phyloP scores from a whole-genome alignment of 306 rosid species.

The Medicago ruthenica region DNA sequence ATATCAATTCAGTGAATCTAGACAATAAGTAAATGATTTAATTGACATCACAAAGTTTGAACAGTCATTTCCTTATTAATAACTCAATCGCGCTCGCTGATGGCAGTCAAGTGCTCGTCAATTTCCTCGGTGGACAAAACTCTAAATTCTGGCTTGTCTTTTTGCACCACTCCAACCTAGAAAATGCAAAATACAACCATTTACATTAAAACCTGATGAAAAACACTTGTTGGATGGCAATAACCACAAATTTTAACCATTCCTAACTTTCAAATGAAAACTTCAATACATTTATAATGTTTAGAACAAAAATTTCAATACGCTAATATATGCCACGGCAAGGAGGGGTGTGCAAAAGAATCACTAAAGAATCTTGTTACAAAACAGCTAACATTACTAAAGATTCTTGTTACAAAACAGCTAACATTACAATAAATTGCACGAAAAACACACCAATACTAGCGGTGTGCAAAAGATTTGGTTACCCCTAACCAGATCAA shows the following conservation, averaged over 20 bases:
- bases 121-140: constrained; percentile 87
- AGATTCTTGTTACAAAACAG: neutral
- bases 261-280: constrained; percentile 12
- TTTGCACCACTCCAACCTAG: constrained; percentile 92
- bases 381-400: neutral
- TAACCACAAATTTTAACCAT: neutral
- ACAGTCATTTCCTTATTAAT: constrained; percentile 40
- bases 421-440: neutral
- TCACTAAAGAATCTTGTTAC: neutral
- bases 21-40: constrained; percentile 30
- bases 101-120: constrained; percentile 98
- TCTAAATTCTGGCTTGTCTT: constrained; percentile 78
- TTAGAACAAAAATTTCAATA: constrained; percentile 11
- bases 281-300: neutral
- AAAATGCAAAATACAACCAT: constrained; percentile 31
- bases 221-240: neutral
- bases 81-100: constrained; percentile 93
- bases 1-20: constrained; percentile 7
- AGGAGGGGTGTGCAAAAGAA: no score
- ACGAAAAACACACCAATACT: neutral
- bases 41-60: constrained; percentile 30
- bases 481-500: no score
- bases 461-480: no score
- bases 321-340: constrained; percentile 1
- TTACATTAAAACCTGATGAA: constrained; percentile 1